phyloP scores from a whole-genome alignment of 306 rosid species.

The Vigna mungo region DNA sequence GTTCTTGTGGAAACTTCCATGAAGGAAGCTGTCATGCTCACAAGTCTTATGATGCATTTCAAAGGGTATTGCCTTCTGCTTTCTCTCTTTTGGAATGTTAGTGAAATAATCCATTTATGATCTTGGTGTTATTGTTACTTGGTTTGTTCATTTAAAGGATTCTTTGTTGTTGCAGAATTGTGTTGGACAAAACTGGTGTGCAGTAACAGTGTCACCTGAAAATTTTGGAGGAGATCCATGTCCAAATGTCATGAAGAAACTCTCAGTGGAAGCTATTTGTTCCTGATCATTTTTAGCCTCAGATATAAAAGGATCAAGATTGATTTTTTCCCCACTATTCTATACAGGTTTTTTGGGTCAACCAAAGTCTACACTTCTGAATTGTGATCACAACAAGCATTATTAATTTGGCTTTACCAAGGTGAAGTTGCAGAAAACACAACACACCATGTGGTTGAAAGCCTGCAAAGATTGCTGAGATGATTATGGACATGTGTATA shows the following conservation, averaged over 20 bases:
- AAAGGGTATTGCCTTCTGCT: conserved; percentile 64
- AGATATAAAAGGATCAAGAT: conserved; percentile 27
- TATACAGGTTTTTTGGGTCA: conserved; percentile 41
- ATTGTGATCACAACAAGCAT: conserved; percentile 47
- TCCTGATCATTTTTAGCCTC: conserved; percentile 55
- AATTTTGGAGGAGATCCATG: conserved; percentile 98
- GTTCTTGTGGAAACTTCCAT: conserved; percentile 84
- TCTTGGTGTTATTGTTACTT: background rate
- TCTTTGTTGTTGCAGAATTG: conserved; percentile 68
- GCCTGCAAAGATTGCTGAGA: conserved; percentile 57
- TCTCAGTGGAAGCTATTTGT: conserved; percentile 90
- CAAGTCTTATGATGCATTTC: conserved; percentile 79
- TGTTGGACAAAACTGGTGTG: conserved; percentile 81
- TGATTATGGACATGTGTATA: conserved; percentile 56
- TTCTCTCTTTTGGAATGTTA: background rate
- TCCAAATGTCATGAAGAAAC: conserved; percentile 93
- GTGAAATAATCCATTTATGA: conserved; percentile 17
- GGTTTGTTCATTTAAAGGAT: conserved; percentile 23
- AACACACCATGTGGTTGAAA: conserved; percentile 71
- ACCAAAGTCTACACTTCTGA: conserved; percentile 46
- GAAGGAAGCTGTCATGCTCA: conserved; percentile 97
- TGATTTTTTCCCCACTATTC: conserved; percentile 30
- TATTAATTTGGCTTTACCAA: conserved; percentile 61
- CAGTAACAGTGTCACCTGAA: conserved; percentile 77
- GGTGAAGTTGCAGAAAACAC: conserved; percentile 97